Evolutionary conservation across 306 rosid species (phyloP).

Genomic region (Lithocarpus polystachyus): DNA sequence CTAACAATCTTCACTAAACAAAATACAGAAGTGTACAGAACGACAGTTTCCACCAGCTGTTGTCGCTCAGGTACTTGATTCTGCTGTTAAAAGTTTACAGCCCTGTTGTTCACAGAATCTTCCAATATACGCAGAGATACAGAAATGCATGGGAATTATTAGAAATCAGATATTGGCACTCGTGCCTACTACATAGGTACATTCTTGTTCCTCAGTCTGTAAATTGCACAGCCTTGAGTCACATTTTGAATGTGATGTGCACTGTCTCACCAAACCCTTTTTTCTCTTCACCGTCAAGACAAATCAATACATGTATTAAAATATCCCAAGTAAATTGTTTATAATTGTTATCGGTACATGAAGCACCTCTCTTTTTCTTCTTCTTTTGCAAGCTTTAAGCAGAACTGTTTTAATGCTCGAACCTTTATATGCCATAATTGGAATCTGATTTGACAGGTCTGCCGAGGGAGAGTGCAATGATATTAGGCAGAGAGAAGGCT

Average conservation of each 20-base stretch:
- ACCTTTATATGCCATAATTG: not conserved
- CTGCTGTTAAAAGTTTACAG: conserved; percentile 71
- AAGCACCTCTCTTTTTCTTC: not conserved
- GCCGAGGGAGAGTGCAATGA: not conserved
- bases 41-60: conserved; percentile 91
- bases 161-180: conserved; percentile 92
- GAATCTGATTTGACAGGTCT: not conserved
- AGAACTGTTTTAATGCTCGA: not conserved
- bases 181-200: conserved; percentile 67
- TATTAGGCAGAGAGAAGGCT: not conserved
- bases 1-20: conserved; percentile 11
- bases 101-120: conserved; percentile 75
- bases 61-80: conserved; percentile 80
- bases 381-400: not conserved
- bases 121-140: conserved; percentile 73
- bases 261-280: not conserved
- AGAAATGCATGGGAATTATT: conserved; percentile 89
- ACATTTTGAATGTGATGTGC: not conserved
- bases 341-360: not conserved
- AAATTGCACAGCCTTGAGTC: not conserved
- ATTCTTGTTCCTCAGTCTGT: conserved; percentile 17
- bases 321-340: not conserved
- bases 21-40: conserved; percentile 92
- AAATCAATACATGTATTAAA: not conserved
- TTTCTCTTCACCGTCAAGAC: not conserved